Evolutionary conservation across 371 early-diverging fungal species (phyloP).

Genomic region (Rhizopus microsporus): DNA sequence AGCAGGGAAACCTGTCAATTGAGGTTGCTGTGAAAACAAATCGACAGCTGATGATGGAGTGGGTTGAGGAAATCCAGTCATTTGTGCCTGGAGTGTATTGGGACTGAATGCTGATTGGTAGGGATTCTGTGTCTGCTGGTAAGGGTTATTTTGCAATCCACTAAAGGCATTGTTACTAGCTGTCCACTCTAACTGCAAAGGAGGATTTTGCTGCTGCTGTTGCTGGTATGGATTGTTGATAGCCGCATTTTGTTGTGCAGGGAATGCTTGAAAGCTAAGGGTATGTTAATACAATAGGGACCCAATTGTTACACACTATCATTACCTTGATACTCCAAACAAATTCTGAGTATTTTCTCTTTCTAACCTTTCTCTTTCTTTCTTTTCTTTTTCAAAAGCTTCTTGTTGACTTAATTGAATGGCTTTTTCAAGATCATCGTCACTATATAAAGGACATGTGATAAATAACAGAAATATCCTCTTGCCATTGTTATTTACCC

Average conservation of each 20-base stretch:
- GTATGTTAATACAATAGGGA: background rate
- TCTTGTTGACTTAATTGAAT: conserved; percentile 47
- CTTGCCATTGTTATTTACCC: conserved; percentile 10
- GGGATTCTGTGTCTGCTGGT: conserved; percentile 36
- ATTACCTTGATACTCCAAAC: background rate
- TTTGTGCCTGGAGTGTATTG: conserved; percentile 31
- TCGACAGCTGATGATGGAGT: conserved; percentile 16
- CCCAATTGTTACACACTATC: background rate
- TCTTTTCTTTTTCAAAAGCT: conserved; percentile 38
- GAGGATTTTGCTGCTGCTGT: conserved; percentile 18
- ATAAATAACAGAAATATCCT: background rate
- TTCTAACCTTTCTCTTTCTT: conserved; percentile 33
- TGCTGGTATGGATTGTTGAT: conserved; percentile 38
- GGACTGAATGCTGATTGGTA: conserved; percentile 23
- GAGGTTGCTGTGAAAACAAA: conserved; percentile 30
- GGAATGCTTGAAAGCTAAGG: conserved; percentile 14
- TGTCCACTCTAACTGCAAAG: conserved; percentile 21
- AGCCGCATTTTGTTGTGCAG: conserved; percentile 18
- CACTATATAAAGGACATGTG: conserved; percentile 13
- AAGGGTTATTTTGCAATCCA: conserved; percentile 28
- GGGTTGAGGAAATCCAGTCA: conserved; percentile 44
- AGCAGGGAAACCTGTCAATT: conserved; percentile 12
- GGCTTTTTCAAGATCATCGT: conserved; percentile 47
- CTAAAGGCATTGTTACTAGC: background rate
- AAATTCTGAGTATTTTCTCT: conserved; percentile 37